Percentiles rank a stretch among this genome's conserved stretches.
phyloP scores from a whole-genome alignment of 1,284 basidiomycete species.

The Ganoderma lucidum region DNA sequence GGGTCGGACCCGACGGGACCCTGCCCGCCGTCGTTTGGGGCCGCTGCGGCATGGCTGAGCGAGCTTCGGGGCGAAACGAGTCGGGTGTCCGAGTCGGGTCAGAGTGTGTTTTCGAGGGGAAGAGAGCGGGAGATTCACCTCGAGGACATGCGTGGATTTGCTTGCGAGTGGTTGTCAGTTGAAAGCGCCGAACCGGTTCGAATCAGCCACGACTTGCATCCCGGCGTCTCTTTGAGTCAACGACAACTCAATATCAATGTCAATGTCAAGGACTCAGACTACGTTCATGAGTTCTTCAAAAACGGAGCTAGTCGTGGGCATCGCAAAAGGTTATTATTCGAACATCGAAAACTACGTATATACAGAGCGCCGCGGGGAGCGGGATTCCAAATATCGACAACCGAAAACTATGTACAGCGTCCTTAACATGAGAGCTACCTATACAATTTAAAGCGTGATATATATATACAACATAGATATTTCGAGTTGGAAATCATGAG shows the following conservation, averaged over 20 bases:
- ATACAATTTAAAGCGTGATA: constrained; percentile 11
- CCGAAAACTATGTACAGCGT: constrained; percentile 20
- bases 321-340: constrained; percentile 20
- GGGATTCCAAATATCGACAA: constrained; percentile 21
- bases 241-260: too few species aligned
- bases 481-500: constrained; percentile 1
- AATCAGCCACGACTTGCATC: constrained; percentile 11
- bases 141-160: constrained; percentile 24
- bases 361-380: constrained; percentile 23
- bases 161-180: constrained; percentile 24
- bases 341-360: constrained; percentile 23
- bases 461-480: constrained; percentile 36
- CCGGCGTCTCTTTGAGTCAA: neutral
- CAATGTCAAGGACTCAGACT: too few species aligned
- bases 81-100: neutral
- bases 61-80: constrained; percentile 20
- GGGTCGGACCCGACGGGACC: constrained; percentile 24
- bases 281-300: neutral
- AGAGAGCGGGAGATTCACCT: constrained; percentile 19
- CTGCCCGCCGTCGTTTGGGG: constrained; percentile 18
- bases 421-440: constrained; percentile 16
- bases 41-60: constrained; percentile 27
- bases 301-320: neutral
- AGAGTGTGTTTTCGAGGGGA: neutral
- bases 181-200: constrained; percentile 35